Base-by-base conservation (phyloP, 2,329 filamentous ascomycete species). In the Fusarium camptoceras region DNA sequence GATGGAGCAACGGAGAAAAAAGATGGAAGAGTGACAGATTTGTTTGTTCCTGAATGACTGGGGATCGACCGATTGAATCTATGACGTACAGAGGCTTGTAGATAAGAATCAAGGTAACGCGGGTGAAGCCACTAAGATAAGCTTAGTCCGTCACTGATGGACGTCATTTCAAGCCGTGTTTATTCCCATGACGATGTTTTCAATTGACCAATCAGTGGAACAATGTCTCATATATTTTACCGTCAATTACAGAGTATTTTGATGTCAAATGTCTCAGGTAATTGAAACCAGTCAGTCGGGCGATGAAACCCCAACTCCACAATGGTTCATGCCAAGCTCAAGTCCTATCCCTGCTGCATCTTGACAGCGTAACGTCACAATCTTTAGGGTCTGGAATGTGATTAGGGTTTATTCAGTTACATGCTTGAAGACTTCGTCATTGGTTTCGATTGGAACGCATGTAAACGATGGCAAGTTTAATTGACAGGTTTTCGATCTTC, bases 61-160 rank as follows among this genome's bases (percentile, higher is more conserved):
- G 49, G 10, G 34, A 37, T 37, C 34, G 34, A 37, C 34, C 18
- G 34, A n/a, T 34, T n/a, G 49, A 51, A 53, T 53, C 49, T 31
- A 53, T 53, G 49, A 53, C 49, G 49, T 28, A 53, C 18, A 41
- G 18, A 25, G 49, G 20, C 34, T 11, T 10, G 11, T 2, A 7
- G 49, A 53, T 22, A 53, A 41, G 49, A 42, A 42, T 9, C 34
- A 51, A 50, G 47, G 49, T n/a, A 51, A 50, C 20, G 49, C 8
- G 18, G 6, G 14, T 18, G 15, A 53, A 10, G 31, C 34, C 31
- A 42, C 49, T 42, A 41, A 53, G 34, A 28, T 53, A 41, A 42
- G 30, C 31, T 15, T 20, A 42, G 34, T 27, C 27, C n/a, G 49
- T 53, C 24, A 51, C 18, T 42, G 8, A 42, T 10, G 22, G 8